Conservation (phyloP, 352 stramenopile species). For the Pseudoperonospora humuli region DNA sequence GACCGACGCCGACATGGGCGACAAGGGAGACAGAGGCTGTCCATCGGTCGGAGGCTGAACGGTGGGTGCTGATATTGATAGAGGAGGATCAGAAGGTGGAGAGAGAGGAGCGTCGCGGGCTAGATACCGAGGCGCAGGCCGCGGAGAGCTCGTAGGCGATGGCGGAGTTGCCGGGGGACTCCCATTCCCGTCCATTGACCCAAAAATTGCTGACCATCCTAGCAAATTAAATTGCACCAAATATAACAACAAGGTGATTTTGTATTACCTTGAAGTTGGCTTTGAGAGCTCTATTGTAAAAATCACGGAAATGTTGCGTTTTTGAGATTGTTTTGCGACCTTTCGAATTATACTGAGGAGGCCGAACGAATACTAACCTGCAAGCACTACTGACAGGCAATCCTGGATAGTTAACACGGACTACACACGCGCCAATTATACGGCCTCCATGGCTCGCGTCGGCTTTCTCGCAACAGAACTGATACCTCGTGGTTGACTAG, state of each 20-base stretch:
- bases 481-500: slow-evolving; percentile 7
- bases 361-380: no score
- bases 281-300: no score
- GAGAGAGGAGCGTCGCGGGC: slow-evolving; percentile 20
- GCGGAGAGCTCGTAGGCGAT: slow-evolving; percentile 39
- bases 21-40: slow-evolving; percentile 24
- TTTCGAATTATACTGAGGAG: no score
- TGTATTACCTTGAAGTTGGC: no score
- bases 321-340: no score
- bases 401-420: no score
- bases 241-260: no score
- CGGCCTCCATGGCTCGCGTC: slow-evolving; percentile 25
- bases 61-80: slow-evolving; percentile 8
- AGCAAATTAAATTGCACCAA: no score
- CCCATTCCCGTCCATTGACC: slow-evolving; percentile 23
- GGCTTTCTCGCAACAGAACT: slow-evolving; percentile 4
- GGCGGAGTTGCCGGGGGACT: slow-evolving; percentile 53
- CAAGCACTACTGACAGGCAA: no score
- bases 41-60: slow-evolving; percentile 2
- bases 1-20: slow-evolving; percentile 46
- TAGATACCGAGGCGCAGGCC: slow-evolving; percentile 36
- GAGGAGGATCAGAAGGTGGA: slow-evolving; percentile 3
- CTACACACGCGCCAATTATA: slow-evolving; percentile 18
- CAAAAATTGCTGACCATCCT: no score
- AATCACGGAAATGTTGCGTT: no score